These are phyloP conservation scores for Pleurotus pulmonarius DNA, from an alignment of 768 basidiomycete genomes.

Conservation along the genomic window DNA sequence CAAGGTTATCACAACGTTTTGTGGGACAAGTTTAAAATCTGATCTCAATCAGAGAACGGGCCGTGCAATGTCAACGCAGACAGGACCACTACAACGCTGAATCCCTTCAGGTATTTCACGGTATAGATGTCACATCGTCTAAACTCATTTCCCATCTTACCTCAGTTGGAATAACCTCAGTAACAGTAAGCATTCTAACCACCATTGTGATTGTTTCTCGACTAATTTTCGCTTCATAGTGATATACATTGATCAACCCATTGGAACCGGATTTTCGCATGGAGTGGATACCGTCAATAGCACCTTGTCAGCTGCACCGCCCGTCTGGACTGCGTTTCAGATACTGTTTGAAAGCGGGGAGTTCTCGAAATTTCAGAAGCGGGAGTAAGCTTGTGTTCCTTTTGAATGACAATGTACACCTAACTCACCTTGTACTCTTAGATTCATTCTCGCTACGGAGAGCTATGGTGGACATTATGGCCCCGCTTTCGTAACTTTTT, in stretches of 20 bases:
- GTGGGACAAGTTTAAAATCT: background rate
- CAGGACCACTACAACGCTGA: conserved; percentile 45
- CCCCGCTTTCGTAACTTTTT: conserved; percentile 60
- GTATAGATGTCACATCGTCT: no score
- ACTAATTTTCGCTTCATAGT: conserved; percentile 29
- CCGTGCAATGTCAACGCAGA: conserved; percentile 60
- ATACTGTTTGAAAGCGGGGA: conserved; percentile 53
- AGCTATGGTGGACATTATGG: conserved; percentile 71
- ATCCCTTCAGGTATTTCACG: conserved; percentile 50
- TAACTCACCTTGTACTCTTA: conserved; percentile 13
- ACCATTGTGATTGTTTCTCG: background rate
- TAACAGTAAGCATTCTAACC: conserved; percentile 43
- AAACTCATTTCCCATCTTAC: background rate
- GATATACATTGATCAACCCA: conserved; percentile 69
- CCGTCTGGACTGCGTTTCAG: conserved; percentile 63
- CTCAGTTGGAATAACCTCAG: conserved; percentile 64
- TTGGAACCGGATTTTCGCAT: conserved; percentile 63
- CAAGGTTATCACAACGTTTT: conserved; percentile 35
- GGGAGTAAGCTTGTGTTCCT: conserved; percentile 40
- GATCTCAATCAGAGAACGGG: conserved; percentile 45
- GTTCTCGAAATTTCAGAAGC: conserved; percentile 46
- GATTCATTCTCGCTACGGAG: conserved; percentile 63
- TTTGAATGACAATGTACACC: background rate
- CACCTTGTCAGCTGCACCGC: conserved; percentile 50
- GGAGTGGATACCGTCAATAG: conserved; percentile 57